Conservation (phyloP, 2,329 filamentous ascomycete species). For the Pestalotiopsis sp. region DNA sequence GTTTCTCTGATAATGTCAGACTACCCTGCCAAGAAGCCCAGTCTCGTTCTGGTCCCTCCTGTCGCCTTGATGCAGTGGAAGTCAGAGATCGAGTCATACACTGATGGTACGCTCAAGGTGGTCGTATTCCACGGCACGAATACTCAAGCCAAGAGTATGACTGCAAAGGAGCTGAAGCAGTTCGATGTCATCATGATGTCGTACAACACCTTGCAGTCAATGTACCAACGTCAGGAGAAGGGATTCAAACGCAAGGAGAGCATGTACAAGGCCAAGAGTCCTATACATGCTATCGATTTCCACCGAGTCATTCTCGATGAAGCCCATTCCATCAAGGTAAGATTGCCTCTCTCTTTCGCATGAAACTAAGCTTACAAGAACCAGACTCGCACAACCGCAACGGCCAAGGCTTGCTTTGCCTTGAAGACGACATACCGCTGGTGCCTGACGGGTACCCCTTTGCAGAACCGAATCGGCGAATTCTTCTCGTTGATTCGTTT, state of each 20-base stretch:
- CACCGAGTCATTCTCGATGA: constrained; percentile 95
- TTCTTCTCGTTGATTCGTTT: constrained; percentile 95
- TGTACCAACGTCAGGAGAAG: constrained; percentile 90
- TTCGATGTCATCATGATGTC: constrained; percentile 98
- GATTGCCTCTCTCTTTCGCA: constrained; percentile 23
- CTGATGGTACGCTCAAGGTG: constrained; percentile 86
- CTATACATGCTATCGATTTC: constrained; percentile 84
- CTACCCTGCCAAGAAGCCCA: constrained; percentile 80
- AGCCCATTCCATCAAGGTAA: constrained; percentile 87
- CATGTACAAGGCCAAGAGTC: constrained; percentile 76
- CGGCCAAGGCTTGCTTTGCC: constrained; percentile 93
- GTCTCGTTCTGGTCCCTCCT: constrained; percentile 87
- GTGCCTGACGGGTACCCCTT: constrained; percentile 92
- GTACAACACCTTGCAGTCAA: constrained; percentile 88
- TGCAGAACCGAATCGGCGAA: constrained; percentile 96
- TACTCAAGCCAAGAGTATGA: constrained; percentile 77
- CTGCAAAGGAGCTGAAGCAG: constrained; percentile 73
- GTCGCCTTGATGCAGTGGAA: constrained; percentile 97
- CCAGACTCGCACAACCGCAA: constrained; percentile 80
- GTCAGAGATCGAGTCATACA: constrained; percentile 78
- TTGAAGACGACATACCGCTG: constrained; percentile 88
- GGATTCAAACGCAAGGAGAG: constrained; percentile 83
- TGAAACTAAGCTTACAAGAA: constrained; percentile 15
- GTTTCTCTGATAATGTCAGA: constrained; percentile 99
- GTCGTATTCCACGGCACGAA: constrained; percentile 91